Evolutionary conservation across 148 eudicot species (phyloP).

Genomic region (Rhododendron ferrugineum): DNA sequence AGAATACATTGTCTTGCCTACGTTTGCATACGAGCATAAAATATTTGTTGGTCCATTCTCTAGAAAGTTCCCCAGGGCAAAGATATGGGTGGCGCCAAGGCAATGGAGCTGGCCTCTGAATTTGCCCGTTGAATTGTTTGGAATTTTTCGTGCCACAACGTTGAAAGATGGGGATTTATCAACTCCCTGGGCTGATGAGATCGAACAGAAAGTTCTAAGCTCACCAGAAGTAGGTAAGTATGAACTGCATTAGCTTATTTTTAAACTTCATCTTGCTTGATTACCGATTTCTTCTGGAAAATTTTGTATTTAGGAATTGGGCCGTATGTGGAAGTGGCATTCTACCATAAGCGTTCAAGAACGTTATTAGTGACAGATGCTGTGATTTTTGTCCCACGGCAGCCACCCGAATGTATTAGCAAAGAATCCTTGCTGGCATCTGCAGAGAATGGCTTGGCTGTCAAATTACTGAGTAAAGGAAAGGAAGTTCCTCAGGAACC

Average conservation of each 20-base stretch:
- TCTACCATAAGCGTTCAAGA: conserved; percentile 84
- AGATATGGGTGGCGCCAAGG: conserved; percentile 96
- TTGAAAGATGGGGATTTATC: conserved; percentile 74
- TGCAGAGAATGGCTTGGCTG: conserved; percentile 96
- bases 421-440: conserved; percentile 79
- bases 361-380: conserved; percentile 95
- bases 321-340: conserved; percentile 98
- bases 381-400: conserved; percentile 84
- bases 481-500: conserved; percentile 80
- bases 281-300: not conserved
- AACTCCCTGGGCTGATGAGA: conserved; percentile 91
- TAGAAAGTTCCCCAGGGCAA: conserved; percentile 88
- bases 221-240: conserved; percentile 96
- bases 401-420: conserved; percentile 78
- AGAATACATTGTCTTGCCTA: conserved; percentile 84
- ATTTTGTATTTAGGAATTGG: conserved; percentile 62
- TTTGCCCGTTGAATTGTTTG: conserved; percentile 90
- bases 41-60: conserved; percentile 98
- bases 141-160: conserved; percentile 82
- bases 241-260: not conserved
- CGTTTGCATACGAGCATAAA: conserved; percentile 98
- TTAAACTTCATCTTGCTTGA: not conserved
- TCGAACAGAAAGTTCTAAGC: conserved; percentile 92
- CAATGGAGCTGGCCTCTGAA: conserved; percentile 99
- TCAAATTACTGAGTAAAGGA: conserved; percentile 86